Percentiles rank a stretch among this genome's conserved stretches.
Evolutionary conservation across 306 rosid species (phyloP).

Genomic region (Abrus precatorius): DNA sequence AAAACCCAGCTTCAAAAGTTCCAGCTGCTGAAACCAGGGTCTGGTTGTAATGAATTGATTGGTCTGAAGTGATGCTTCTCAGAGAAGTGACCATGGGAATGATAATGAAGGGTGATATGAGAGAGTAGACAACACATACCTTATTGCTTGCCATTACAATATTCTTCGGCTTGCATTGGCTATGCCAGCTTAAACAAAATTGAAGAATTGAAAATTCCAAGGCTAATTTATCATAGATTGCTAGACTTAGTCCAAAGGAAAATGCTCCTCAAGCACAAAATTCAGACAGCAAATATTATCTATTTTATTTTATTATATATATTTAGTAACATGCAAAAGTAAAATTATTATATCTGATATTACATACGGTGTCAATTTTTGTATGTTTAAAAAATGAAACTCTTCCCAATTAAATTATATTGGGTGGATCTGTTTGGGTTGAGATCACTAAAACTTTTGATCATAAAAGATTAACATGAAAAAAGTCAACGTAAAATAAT

Average conservation of each 20-base stretch:
- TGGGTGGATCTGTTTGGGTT: not conserved
- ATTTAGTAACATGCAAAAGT: too few species aligned
- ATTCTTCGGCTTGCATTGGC: not conserved
- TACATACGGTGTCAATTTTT: too few species aligned
- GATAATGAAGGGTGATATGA: not conserved
- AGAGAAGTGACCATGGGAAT: slow-evolving; percentile 1
- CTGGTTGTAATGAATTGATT: slow-evolving; percentile 26
- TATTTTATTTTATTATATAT: too few species aligned
- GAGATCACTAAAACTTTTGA: not conserved
- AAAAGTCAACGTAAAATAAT: not conserved
- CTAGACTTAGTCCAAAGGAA: too few species aligned
- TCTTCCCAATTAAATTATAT: too few species aligned
- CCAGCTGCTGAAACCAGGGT: slow-evolving; percentile 43
- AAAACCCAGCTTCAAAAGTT: slow-evolving; percentile 48
- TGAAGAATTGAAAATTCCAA: not conserved
- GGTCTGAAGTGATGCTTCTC: slow-evolving; percentile 13
- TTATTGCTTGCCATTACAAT: not conserved
- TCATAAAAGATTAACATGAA: not conserved
- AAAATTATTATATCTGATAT: too few species aligned
- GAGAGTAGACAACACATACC: not conserved
- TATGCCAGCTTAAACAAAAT: not conserved
- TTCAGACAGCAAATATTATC: too few species aligned
- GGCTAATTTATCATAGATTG: not conserved
- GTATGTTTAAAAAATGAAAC: too few species aligned
- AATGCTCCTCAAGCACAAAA: too few species aligned